Percentiles rank a stretch among this genome's conserved stretches.
phyloP scores from a whole-genome alignment of 257 asterid genomes.

The Avicennia marina region DNA sequence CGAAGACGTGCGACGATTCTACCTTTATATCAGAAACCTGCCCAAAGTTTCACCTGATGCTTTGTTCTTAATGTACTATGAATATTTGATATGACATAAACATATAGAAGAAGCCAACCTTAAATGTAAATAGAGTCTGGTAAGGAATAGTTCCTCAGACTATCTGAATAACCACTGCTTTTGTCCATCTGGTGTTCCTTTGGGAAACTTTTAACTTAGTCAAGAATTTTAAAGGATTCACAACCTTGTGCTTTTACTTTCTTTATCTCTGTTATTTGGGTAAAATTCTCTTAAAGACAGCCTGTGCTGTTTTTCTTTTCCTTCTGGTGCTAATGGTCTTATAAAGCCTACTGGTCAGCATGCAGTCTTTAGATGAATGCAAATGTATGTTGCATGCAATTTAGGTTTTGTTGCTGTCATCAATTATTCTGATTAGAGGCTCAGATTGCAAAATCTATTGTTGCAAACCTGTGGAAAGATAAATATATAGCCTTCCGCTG shows the following conservation, averaged over 20 bases:
- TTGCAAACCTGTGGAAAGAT: neutral
- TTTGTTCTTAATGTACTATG: slow-evolving; percentile 69
- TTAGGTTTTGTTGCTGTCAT: neutral
- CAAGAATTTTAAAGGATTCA: slow-evolving; percentile 2
- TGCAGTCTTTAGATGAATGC: neutral
- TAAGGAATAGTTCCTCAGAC: slow-evolving; percentile 20
- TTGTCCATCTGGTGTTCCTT: slow-evolving; percentile 29
- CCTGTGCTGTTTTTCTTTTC: neutral
- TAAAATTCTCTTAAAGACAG: neutral
- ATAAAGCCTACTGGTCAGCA: neutral
- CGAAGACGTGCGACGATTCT: slow-evolving; percentile 63
- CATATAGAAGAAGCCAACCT: slow-evolving; percentile 42
- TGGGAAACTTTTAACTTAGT: slow-evolving; percentile 12
- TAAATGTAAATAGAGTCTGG: slow-evolving; percentile 61
- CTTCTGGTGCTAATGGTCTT: neutral
- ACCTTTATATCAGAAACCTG: slow-evolving; percentile 62
- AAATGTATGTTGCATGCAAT: no score
- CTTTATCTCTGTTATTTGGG: slow-evolving; percentile 3
- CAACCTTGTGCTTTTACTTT: neutral
- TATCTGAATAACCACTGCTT: slow-evolving; percentile 33
- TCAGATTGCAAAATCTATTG: neutral
- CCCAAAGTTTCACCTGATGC: slow-evolving; percentile 82
- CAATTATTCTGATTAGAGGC: neutral
- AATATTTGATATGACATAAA: slow-evolving; percentile 53
- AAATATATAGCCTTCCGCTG: neutral